A percentile compares a stretch with the other conserved stretches of the same genome.
Conservation (phyloP, 108 stramenopile species). For the Cyclotella atomus region DNA sequence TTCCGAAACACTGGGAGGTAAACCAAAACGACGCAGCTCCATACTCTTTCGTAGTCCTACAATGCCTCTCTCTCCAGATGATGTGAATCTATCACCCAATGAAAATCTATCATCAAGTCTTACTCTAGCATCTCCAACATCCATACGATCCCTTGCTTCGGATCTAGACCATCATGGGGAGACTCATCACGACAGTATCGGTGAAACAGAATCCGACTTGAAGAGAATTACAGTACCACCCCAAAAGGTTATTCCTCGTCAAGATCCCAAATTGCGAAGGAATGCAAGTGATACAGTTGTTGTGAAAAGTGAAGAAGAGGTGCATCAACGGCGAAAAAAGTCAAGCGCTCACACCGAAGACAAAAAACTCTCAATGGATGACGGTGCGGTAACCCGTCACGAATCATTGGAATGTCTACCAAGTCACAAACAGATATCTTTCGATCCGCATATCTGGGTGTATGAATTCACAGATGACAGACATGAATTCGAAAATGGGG, state of each 20-base stretch:
- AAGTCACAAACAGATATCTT: slow-evolving; percentile 27
- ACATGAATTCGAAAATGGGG: slow-evolving; percentile 12
- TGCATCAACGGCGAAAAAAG: slow-evolving; percentile 7
- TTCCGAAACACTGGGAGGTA: not conserved
- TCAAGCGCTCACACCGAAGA: slow-evolving; percentile 4
- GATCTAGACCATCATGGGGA: not conserved
- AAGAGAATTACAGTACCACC: slow-evolving; percentile 13
- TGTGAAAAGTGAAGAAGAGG: slow-evolving; percentile 10
- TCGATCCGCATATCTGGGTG: slow-evolving; percentile 52
- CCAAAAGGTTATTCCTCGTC: slow-evolving; percentile 11
- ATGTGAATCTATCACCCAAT: not conserved
- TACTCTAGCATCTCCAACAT: slow-evolving; percentile 38
- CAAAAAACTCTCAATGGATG: not conserved
- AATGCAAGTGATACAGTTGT: slow-evolving; percentile 38
- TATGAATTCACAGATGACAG: slow-evolving; percentile 30
- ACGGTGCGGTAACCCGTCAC: slow-evolving; percentile 32
- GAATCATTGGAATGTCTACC: slow-evolving; percentile 37
- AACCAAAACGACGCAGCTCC: slow-evolving; percentile 1
- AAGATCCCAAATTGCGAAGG: slow-evolving; percentile 15
- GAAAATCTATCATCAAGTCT: slow-evolving; percentile 8
- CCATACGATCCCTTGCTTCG: slow-evolving; percentile 26
- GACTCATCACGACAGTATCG: not conserved
- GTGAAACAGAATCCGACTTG: slow-evolving; percentile 20
- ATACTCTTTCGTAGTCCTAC: not conserved
- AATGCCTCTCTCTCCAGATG: not conserved